phyloP scores from a whole-genome alignment of 768 basidiomycete species.

The Rhizopogon sp. region DNA sequence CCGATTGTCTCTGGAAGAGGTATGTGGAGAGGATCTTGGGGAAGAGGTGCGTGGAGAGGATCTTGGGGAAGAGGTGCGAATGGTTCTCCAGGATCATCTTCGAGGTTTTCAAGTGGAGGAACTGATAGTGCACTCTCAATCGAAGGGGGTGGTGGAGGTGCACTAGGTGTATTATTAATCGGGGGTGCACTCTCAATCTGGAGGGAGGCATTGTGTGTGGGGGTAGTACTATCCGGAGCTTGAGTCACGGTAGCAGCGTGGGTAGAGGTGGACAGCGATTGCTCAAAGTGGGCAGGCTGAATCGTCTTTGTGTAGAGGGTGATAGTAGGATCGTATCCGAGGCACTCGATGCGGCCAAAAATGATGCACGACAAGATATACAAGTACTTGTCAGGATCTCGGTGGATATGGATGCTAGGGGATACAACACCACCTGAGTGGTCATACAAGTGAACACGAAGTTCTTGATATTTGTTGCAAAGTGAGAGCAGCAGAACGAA shows the following conservation, averaged over 20 bases:
- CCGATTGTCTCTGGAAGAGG: not conserved
- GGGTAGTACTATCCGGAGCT: too few species aligned
- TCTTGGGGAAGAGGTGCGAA: not conserved
- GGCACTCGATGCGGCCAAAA: not conserved
- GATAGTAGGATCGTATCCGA: not conserved
- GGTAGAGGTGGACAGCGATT: too few species aligned
- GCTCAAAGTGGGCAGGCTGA: not conserved
- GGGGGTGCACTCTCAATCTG: too few species aligned
- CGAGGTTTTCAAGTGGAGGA: too few species aligned
- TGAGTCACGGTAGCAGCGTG: too few species aligned
- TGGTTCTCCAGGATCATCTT: too few species aligned
- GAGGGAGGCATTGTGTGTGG: too few species aligned
- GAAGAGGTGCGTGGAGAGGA: not conserved
- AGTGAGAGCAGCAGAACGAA: too few species aligned
- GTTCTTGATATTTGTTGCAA: not conserved
- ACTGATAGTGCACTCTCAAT: too few species aligned
- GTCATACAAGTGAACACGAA: not conserved
- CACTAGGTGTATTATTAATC: too few species aligned
- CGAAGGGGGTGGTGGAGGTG: too few species aligned
- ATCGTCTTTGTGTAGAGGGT: not conserved
- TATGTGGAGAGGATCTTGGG: too few species aligned
- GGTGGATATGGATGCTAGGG: not conserved
- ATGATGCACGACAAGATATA: not conserved
- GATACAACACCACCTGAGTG: not conserved
- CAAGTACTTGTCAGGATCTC: not conserved